Percentiles rank a stretch among this genome's conserved stretches.
Conservation (phyloP, 2,329 filamentous ascomycete species). For the Talaromyces albobiverticillius region DNA sequence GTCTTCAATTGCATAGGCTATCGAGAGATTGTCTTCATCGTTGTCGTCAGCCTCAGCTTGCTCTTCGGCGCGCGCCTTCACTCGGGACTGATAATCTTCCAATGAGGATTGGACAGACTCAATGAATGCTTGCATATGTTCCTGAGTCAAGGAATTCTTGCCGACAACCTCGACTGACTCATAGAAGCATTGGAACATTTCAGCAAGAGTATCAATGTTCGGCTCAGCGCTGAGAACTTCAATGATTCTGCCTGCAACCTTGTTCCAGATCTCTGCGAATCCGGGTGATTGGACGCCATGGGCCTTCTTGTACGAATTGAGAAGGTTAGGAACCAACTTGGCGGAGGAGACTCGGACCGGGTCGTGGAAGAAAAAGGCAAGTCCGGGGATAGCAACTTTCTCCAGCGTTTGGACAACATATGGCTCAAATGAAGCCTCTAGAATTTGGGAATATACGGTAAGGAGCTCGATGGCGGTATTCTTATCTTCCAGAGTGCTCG, state of each 20-base stretch:
- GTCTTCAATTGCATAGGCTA: conserved; percentile 88
- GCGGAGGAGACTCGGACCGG: conserved; percentile 93
- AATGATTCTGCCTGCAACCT: conserved; percentile 83
- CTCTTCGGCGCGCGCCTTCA: conserved; percentile 79
- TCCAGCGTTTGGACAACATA: conserved; percentile 94
- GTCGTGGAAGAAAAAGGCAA: conserved; percentile 99
- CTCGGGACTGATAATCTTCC: conserved; percentile 87
- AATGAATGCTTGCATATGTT: conserved; percentile 85
- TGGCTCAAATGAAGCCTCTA: conserved; percentile 88
- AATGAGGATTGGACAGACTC: conserved; percentile 80
- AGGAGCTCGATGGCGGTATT: conserved; percentile 99
- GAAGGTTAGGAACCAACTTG: conserved; percentile 86
- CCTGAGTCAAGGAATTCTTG: conserved; percentile 71
- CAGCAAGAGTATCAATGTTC: conserved; percentile 90
- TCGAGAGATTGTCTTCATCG: conserved; percentile 84
- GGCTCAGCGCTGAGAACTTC: conserved; percentile 93
- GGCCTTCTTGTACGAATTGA: conserved; percentile 91
- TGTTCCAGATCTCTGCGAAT: conserved; percentile 77
- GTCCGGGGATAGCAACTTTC: conserved; percentile 87
- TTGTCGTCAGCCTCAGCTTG: conserved; percentile 80
- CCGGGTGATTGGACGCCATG: conserved; percentile 78
- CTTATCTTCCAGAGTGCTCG: conserved; percentile 95
- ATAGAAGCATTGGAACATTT: conserved; percentile 99
- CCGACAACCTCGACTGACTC: conserved; percentile 94
- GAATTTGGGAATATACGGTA: conserved; percentile 92